Evolutionary conservation across 257 asterid genomes (phyloP), one percentile per base, ranked within the genome.

Genomic region (Nicotiana sylvestris): DNA sequence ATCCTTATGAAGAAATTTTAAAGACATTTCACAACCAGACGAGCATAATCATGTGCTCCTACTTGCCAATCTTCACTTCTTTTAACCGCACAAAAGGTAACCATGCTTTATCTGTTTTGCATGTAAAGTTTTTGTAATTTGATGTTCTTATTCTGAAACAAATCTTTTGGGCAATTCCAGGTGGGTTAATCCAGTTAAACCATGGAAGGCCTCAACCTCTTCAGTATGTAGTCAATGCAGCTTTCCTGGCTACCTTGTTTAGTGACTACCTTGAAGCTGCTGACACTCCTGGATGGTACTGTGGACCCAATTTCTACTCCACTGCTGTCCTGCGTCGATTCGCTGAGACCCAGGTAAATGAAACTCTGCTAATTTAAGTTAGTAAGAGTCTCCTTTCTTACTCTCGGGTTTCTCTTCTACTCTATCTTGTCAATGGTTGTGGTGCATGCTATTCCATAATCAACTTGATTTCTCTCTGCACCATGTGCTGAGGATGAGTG

Each of bases 201-300:
- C 97, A 96, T 55, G 99, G 99, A 83, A 88, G 89, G 76, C 99
- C 98, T 85, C 99, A 96, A 85, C 92, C 99, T 82, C 99, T 96
- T 87, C 99, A 96, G 90, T 94, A 94, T 80, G 96, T 84, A 18
- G 99, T 86, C 81, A 94, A 96, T 87, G 95, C 99, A 30, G 99
- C 98, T 7, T 96, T 92, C 92, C 84, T 96, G 57, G 97, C 99
- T 30, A 88, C 96, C 51, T 78, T 96, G 87, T 96, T 91, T 80
- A 92, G 97, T 25, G 99, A 96, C 88, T 96, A 94, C 81, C 95
- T 96, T 86, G 90, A 83, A 32, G 98, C 99, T 77, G 97, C 97
- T 1, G 97, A 96, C 78, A 93, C 97, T 11, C 99, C 99, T 35
- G 99, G 99, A 32, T 96, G 99, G 99, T 89, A 93, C 32, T 96